Evolutionary conservation across 2,329 filamentous ascomycete genomes (phyloP), one percentile per base, ranked within the genome.

Genomic region (Alternaria metachromatica): DNA sequence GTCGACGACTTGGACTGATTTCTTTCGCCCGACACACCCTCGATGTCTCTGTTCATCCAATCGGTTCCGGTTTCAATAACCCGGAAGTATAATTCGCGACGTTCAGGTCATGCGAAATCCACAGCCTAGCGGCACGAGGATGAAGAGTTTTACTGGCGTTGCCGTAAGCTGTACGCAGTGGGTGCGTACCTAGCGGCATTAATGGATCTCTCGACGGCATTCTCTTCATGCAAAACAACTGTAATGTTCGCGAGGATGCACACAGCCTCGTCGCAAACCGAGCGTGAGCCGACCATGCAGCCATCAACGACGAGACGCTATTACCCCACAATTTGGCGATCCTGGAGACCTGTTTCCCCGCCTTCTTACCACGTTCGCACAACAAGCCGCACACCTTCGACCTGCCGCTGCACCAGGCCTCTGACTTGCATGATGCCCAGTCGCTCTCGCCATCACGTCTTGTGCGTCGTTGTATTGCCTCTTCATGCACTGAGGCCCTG

Each of bases 321-420:
- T 78, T 80, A 79, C 77, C 77, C 78, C 77, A 79, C 78, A 80
- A 72, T 64, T 73, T 77, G 76, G 68, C 73, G 72, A 75, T 75
- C 70, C 68, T 50, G 67, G 64, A 60, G 66, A 63, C 69, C 64
- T 64, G 65, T 63, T 53, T 74, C 70, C 77, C 78, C 77, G 76
- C 77, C 74, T 76, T 78, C 68, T 72, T 69, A 74, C 75, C 72
- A 73, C 69, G 68, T 74, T 76, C 58, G 72, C 64, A 59, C 69
- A 70, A 64, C 70, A 41, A 65, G 61, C 66, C 67, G 65, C 72
- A 68, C 68, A 63, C 60, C 28, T 59, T 67, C 58, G 46, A 55
- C 62, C 58, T 69, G 66, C 65, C 63, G 66, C 69, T 61, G 66
- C 64, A 65, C 61, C 55, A 43, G 30, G 44, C 67, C 69, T 75